Conservation (phyloP, 768 basidiomycete species). For the Pleurotus platypus region DNA sequence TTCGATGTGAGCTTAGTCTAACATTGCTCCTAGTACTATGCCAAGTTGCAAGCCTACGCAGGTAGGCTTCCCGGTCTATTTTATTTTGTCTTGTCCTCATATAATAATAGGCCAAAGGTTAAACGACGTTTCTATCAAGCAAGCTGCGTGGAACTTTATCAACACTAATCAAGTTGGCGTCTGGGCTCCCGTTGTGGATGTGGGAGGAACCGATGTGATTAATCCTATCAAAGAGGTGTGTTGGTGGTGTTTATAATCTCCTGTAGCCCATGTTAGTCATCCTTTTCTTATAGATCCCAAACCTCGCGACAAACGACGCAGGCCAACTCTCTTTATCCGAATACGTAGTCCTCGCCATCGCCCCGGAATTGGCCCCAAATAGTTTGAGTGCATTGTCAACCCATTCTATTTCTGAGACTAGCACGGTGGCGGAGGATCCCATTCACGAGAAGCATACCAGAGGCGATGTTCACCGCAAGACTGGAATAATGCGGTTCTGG, state of each 20-base stretch:
- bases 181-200: conserved; percentile 31
- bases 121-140: conserved; percentile 25
- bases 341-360: conserved; percentile 33
- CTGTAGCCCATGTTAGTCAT: background rate
- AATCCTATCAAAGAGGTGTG: conserved; percentile 39
- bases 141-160: conserved; percentile 31
- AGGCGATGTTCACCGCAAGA: background rate
- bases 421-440: background rate
- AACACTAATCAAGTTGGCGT: conserved; percentile 28
- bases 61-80: conserved; percentile 13
- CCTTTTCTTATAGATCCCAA: conserved; percentile 22
- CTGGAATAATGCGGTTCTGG: background rate
- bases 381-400: background rate
- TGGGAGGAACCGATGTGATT: conserved; percentile 44
- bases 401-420: background rate
- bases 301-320: conserved; percentile 33
- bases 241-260: conserved; percentile 14
- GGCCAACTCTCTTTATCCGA: conserved; percentile 28
- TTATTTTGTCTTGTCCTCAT: too few relatives aligned
- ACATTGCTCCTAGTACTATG: conserved; percentile 24
- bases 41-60: conserved; percentile 35
- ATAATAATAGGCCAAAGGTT: conserved; percentile 21
- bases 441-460: background rate
- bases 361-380: conserved; percentile 27
- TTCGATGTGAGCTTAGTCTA: background rate